Evolutionary conservation across 2,329 filamentous ascomycete genomes (phyloP).

Genomic region (Pyricularia grisea): DNA sequence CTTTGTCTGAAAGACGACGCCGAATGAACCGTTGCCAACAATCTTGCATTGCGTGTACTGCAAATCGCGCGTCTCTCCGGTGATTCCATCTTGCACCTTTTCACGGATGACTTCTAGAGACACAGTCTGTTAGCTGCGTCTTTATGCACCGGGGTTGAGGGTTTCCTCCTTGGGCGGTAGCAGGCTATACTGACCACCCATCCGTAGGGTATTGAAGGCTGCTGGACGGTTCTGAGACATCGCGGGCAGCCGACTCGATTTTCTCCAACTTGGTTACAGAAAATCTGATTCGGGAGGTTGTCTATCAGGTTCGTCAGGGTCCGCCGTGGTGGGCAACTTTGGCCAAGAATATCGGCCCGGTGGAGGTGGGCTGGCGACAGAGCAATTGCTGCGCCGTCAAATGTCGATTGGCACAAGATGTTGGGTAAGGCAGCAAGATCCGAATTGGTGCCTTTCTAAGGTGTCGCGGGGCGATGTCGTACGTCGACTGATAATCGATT

Average conservation of each 20-base stretch:
- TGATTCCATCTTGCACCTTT: conserved; percentile 97
- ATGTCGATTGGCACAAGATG: neutral
- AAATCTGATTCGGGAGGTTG: neutral
- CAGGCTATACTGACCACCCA: conserved; percentile 71
- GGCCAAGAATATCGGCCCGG: neutral
- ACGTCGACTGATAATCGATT: neutral
- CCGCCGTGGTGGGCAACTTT: conserved; percentile 6
- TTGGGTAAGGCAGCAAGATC: neutral
- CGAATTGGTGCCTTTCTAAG: neutral
- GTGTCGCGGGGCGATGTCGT: neutral
- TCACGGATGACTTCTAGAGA: conserved; percentile 86
- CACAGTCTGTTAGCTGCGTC: conserved; percentile 8
- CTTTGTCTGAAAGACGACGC: conserved; percentile 98
- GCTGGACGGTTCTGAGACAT: conserved; percentile 92
- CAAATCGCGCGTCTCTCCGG: conserved; percentile 91
- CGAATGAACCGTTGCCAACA: conserved; percentile 97
- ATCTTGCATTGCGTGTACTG: conserved; percentile 99
- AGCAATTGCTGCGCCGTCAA: neutral
- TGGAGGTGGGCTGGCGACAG: neutral
- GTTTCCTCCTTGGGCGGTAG: neutral
- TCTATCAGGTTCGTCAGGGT: neutral
- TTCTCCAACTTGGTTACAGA: neutral
- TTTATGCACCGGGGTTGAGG: neutral
- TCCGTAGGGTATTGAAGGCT: conserved; percentile 79
- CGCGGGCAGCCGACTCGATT: conserved; percentile 5